These are phyloP conservation scores for Sclerotinia glacialis DNA, from an alignment of 2,329 filamentous ascomycete species.

Conservation along the genomic window DNA sequence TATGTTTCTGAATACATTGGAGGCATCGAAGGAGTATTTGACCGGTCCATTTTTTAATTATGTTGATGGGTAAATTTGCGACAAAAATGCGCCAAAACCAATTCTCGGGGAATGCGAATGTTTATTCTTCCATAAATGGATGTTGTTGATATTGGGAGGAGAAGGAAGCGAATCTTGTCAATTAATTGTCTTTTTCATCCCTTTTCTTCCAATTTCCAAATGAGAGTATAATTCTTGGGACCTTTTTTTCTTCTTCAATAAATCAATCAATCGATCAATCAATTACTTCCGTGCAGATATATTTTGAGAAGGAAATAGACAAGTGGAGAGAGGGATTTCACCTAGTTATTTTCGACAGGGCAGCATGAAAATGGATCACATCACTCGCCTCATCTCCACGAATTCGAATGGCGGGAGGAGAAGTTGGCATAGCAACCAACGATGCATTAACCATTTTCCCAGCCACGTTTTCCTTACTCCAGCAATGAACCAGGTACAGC, in stretches of 20 bases:
- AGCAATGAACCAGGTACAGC: neutral
- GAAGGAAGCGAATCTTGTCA: conserved; percentile 1
- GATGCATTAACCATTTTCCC: neutral
- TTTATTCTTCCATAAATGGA: conserved; percentile 18
- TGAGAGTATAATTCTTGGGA: neutral
- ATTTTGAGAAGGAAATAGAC: neutral
- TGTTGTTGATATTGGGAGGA: neutral
- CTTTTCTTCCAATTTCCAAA: neutral
- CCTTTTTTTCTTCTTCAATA: neutral
- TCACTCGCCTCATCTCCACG: conserved; percentile 1
- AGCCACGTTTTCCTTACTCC: neutral
- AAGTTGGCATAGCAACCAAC: neutral
- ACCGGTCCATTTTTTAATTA: conserved; percentile 39
- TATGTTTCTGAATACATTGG: conserved; percentile 57
- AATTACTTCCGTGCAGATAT: no score
- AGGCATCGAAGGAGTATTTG: conserved; percentile 51
- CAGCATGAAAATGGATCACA: conserved; percentile 10
- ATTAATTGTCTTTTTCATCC: neutral
- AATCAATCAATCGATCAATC: neutral
- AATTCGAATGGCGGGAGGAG: conserved; percentile 15
- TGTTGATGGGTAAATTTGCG: conserved; percentile 28
- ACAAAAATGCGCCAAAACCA: conserved; percentile 20
- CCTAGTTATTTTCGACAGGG: neutral
- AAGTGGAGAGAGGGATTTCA: neutral
- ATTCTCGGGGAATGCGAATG: conserved; percentile 12